Base-by-base conservation (phyloP, 257 asterid species). In the Cordia subcordata region DNA sequence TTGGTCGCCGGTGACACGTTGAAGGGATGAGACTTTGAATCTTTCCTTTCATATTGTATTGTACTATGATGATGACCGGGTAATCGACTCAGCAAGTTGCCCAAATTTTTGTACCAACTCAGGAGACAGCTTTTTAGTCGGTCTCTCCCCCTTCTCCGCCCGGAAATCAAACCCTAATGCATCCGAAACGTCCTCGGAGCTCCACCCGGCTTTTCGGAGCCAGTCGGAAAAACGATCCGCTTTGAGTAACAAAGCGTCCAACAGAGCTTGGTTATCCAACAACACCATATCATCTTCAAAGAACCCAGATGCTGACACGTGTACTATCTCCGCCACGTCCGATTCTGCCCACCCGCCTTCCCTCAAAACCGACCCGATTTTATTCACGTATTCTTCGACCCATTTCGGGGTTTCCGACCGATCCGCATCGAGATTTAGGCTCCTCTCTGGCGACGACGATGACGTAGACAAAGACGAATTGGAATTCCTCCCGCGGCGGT, bases 271-370 rank as follows among this genome's bases (percentile, higher is more conserved):
- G 62, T 85, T 80, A 57, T 93, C 99, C 57, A 93, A 20, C 74
- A 93, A 71, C 58, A 89, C 87, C 90, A 93, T 86, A 73, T 86
- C 99, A 0, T 78, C 85, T 6, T 82, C 90, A 67, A 93, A 89
- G 66, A 93, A 85, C 0, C 99, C 99, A 10, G 96, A 79, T 0
- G 95, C 94, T 10, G 97, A 74, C 58, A 87, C 96, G 33, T 83
- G 77, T 5, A 85, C 77, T 0, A 93, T 87, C 68, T 93, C 97
- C 22, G 87, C 49, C 0, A 93, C 97, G 74, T 93, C 99, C 18
- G 96, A 79, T 68, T 93, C 99, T 10, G 67, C 83, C 99, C 97
- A 93, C 53, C 99, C 99, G 35, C 96, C 87, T 35, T 77, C 88
- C 56, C 75, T 80, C 62, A 93, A 53, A 22, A 89, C 92, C 59